A percentile compares a stretch with the other conserved stretches of the same genome.
Conservation (phyloP, 1,139 yeast species). For the Candida mesenterica region DNA sequence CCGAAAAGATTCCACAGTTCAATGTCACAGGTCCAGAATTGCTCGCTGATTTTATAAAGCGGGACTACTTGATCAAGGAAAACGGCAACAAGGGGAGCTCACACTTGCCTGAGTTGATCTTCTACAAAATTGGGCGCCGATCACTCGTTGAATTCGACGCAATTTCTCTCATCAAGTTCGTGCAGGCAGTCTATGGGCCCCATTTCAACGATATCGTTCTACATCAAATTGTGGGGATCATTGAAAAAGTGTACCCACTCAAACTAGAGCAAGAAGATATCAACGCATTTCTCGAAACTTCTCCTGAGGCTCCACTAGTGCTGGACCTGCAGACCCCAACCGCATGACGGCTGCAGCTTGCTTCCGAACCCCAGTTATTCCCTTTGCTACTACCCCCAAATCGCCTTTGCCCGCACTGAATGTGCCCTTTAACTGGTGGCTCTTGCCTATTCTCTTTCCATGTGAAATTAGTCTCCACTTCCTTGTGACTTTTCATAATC, state of each 20-base stretch:
- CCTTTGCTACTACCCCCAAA: no score
- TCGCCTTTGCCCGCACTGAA: no score
- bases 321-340: no score
- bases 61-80: slow-evolving; percentile 32
- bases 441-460: no score
- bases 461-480: no score
- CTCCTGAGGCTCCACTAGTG: neutral
- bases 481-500: no score
- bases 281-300: neutral
- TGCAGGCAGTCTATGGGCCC: slow-evolving; percentile 29
- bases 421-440: no score
- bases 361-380: no score
- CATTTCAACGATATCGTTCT: slow-evolving; percentile 22
- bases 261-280: slow-evolving; percentile 1
- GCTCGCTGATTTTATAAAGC: slow-evolving; percentile 29
- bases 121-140: slow-evolving; percentile 33
- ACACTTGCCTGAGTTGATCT: slow-evolving; percentile 2
- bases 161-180: slow-evolving; percentile 24
- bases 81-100: slow-evolving; percentile 13
- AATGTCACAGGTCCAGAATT: slow-evolving; percentile 23
- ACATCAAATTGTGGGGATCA: slow-evolving; percentile 25
- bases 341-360: no score
- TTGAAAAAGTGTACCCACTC: slow-evolving; percentile 25
- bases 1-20: slow-evolving; percentile 8
- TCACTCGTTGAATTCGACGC: slow-evolving; percentile 37